These are phyloP conservation scores for Stemphylium beticola DNA, from an alignment of 2,329 filamentous ascomycete genomes.

Conservation along the genomic window DNA sequence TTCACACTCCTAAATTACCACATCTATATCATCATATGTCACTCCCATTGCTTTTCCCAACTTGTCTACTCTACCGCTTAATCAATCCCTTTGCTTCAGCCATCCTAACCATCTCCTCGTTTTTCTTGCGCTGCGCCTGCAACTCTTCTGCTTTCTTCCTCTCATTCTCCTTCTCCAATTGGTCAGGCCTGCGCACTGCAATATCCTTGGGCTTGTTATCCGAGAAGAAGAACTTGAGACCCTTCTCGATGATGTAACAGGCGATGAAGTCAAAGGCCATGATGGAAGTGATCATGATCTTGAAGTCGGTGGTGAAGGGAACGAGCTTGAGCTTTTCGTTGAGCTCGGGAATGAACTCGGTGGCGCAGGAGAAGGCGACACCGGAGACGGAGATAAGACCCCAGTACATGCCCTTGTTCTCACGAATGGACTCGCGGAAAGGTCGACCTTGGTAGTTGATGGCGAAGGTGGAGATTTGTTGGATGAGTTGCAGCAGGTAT, in stretches of 20 bases:
- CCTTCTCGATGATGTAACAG: constrained; percentile 87
- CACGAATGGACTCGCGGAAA: constrained; percentile 93
- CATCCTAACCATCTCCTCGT: constrained; percentile 38
- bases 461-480: constrained; percentile 98
- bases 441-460: constrained; percentile 99
- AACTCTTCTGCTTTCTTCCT: constrained; percentile 67
- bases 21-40: not conserved
- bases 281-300: constrained; percentile 77
- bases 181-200: constrained; percentile 82
- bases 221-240: constrained; percentile 83
- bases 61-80: not conserved
- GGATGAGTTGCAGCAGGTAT: constrained; percentile 95
- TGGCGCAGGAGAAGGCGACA: constrained; percentile 92
- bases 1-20: constrained; percentile 2
- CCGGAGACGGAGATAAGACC: constrained; percentile 88
- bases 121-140: constrained; percentile 45
- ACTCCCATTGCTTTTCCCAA: not conserved
- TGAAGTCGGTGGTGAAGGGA: constrained; percentile 88
- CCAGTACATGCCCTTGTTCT: constrained; percentile 98
- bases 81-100: constrained; percentile 22
- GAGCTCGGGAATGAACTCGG: constrained; percentile 93
- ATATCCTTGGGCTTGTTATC: constrained; percentile 96
- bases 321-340: constrained; percentile 93
- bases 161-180: constrained; percentile 75
- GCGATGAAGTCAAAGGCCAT: constrained; percentile 89